A percentile compares a stretch with the other conserved stretches of the same genome.
phyloP scores from a whole-genome alignment of 495 filamentous ascomycete genomes.

The Aspergillus sclerotiicarbonarius region DNA sequence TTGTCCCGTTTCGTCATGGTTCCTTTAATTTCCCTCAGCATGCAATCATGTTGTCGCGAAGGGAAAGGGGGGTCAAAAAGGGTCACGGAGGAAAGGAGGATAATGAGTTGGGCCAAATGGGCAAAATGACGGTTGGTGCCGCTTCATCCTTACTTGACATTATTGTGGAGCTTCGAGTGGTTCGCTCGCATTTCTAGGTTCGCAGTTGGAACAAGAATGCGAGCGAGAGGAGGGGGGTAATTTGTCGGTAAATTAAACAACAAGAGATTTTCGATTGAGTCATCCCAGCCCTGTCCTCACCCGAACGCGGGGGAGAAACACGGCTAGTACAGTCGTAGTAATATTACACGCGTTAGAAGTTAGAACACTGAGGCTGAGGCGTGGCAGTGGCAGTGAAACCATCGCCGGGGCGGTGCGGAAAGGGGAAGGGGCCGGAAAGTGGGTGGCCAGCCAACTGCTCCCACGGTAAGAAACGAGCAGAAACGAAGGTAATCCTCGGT shows the following conservation, averaged over 20 bases:
- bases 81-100: background rate
- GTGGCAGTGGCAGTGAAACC: constrained; percentile 22
- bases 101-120: background rate
- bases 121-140: constrained; percentile 8
- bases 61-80: background rate
- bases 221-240: background rate
- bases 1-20: background rate
- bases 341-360: constrained; percentile 1
- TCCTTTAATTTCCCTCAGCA: background rate
- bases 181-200: constrained; percentile 9
- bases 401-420: constrained; percentile 21
- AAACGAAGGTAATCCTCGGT: constrained; percentile 1
- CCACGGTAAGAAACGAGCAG: constrained; percentile 12
- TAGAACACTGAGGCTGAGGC: constrained; percentile 13
- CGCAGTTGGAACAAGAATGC: background rate
- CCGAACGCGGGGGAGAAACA: constrained; percentile 14
- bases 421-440: constrained; percentile 8
- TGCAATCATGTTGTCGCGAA: background rate
- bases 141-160: constrained; percentile 15
- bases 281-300: constrained; percentile 1
- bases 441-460: background rate
- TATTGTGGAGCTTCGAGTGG: constrained; percentile 13
- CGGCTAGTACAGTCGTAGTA: background rate
- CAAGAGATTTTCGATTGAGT: constrained; percentile 3
- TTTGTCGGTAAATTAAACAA: constrained; percentile 2